phyloP scores from a whole-genome alignment of 495 filamentous ascomycete species.

The Choiromyces venosus region DNA sequence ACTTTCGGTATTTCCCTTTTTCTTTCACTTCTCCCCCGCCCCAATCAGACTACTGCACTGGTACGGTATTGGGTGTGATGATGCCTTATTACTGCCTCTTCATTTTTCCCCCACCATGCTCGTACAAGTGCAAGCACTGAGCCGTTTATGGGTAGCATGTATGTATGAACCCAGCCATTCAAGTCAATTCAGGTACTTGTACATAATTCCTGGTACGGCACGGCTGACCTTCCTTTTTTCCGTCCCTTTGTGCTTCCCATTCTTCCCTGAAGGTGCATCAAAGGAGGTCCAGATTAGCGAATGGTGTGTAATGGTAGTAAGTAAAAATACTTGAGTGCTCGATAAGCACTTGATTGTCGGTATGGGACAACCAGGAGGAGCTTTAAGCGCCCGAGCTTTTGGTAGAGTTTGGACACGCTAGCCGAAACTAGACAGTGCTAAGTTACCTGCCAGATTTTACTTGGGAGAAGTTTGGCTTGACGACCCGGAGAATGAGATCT shows the following conservation, averaged over 20 bases:
- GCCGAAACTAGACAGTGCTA: neutral
- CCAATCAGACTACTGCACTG: neutral
- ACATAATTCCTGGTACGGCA: neutral
- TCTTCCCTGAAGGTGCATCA: neutral
- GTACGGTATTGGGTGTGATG: slow-evolving; percentile 5
- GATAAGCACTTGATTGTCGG: neutral
- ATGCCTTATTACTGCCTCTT: slow-evolving; percentile 4
- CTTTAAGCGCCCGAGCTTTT: neutral
- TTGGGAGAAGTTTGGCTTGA: neutral
- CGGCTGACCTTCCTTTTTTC: neutral
- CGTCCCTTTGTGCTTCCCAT: neutral
- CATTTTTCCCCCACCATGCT: neutral
- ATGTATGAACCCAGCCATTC: slow-evolving; percentile 2
- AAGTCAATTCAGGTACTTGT: neutral
- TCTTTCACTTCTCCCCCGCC: neutral
- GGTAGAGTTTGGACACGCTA: neutral
- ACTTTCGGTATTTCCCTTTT: neutral
- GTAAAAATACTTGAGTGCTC: neutral
- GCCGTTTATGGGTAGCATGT: neutral
- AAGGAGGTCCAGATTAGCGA: neutral
- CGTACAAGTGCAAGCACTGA: neutral
- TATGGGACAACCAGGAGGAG: neutral
- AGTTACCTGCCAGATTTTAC: neutral
- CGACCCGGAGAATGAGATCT: neutral
- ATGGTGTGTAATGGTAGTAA: neutral